These are phyloP conservation scores for Lentinula sp. DNA, from an alignment of 768 basidiomycete species.

Conservation along the genomic window DNA sequence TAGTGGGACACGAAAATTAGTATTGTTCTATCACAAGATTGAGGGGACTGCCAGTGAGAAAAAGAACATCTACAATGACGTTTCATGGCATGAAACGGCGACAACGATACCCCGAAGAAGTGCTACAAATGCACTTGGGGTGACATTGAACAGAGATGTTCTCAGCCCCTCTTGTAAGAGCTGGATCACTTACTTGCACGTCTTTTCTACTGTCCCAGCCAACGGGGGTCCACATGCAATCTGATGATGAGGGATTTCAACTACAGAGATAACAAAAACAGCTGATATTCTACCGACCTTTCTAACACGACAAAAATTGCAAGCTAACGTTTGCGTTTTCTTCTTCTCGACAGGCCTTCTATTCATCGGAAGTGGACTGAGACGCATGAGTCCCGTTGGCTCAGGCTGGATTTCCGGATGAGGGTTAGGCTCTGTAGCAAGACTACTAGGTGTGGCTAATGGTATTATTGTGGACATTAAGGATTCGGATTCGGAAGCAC, in stretches of 20 bases:
- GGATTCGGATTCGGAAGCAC: neutral
- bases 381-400: constrained; percentile 4
- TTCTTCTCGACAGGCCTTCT: constrained; percentile 6
- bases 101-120: neutral
- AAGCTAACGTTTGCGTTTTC: constrained; percentile 30
- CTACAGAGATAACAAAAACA: neutral
- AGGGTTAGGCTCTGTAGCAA: neutral
- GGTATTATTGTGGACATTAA: neutral
- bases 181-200: constrained; percentile 54
- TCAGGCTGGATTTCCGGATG: neutral
- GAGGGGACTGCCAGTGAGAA: neutral
- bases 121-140: neutral
- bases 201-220: constrained; percentile 45
- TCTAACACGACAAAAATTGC: constrained; percentile 40
- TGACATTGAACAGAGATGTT: no score
- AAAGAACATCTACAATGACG: neutral
- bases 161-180: neutral
- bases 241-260: constrained; percentile 16
- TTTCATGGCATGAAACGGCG: neutral
- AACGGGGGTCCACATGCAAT: constrained; percentile 62
- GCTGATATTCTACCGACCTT: constrained; percentile 25
- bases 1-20: neutral
- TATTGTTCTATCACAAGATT: neutral
- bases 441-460: neutral
- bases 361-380: constrained; percentile 6